These are phyloP conservation scores for Angomonas ambiguus DNA, from an alignment of 208 protist genomes.

Conservation along the genomic window DNA sequence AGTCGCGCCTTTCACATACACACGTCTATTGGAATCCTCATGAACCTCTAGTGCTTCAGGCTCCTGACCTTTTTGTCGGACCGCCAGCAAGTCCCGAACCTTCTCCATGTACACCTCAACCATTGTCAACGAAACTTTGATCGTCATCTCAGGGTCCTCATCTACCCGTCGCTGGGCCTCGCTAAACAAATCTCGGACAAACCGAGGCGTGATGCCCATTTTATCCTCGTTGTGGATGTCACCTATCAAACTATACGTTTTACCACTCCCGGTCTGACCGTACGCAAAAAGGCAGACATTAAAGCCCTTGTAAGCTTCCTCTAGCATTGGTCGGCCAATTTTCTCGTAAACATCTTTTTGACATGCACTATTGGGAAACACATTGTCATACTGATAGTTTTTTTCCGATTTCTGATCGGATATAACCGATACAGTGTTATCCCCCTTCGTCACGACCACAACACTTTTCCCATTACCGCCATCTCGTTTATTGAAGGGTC, in stretches of 20 bases:
- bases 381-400: conserved; percentile 10
- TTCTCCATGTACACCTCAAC: conserved; percentile 81
- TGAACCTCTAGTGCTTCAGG: conserved; percentile 69
- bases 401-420: neutral
- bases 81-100: conserved; percentile 66
- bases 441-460: neutral
- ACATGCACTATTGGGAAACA: conserved; percentile 2
- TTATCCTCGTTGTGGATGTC: conserved; percentile 32
- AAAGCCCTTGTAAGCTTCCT: conserved; percentile 79
- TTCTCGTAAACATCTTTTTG: conserved; percentile 68
- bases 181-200: conserved; percentile 34
- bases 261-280: conserved; percentile 74
- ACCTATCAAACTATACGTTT: conserved; percentile 74
- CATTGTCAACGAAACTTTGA: conserved; percentile 74
- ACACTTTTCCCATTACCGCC: conserved; percentile 15
- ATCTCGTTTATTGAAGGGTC: conserved; percentile 15
- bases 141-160: conserved; percentile 39
- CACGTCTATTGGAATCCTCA: conserved; percentile 42
- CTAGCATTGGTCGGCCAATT: conserved; percentile 73
- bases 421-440: neutral
- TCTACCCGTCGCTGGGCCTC: conserved; percentile 43
- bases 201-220: conserved; percentile 30
- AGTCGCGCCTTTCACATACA: conserved; percentile 56
- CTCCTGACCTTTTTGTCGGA: conserved; percentile 63
- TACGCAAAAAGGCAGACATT: conserved; percentile 83